Evolutionary conservation across 768 basidiomycete genomes (phyloP), one percentile per base, ranked within the genome.

Genomic region (Termitomyces titanicus): DNA sequence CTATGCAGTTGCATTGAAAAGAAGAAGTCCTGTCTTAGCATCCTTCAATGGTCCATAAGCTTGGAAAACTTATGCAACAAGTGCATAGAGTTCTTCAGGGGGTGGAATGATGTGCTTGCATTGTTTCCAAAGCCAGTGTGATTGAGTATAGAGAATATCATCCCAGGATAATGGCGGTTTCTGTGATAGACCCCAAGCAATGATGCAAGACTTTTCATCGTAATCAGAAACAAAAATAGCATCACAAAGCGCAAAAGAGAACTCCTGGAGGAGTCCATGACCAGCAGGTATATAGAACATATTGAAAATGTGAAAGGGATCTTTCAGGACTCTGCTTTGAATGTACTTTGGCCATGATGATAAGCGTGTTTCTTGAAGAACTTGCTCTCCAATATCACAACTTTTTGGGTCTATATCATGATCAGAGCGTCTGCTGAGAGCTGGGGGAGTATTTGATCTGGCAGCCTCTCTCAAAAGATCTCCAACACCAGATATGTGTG

Each of bases 1-100:
- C 72, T 71, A 76, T 6, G 62, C 61, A 15, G 57, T 39, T 0
- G 53, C n/a, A 46, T 62, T 69, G 55, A 74, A 75, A 0, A 76
- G 59, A 11, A 70, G 67, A 0, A 53, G 38, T 0, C 61, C 56
- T 0, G 71, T 65, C 12, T 50, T 59, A 0, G 68, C 47, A 62
- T 75, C 72, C 44, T 68, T 65, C 7, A 76, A 52, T 6, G 72
- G 67, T 0, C 72, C 72, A 61, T 64, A 75, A 13, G 58, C 66
- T 1, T 40, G 25, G 44, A 74, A 71, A 2, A 74, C 65, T 0
- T 60, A 31, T 0, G 50, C 10, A 31, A 74, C 68, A 10, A 61
- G 50, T 7, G 55, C 56, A 43, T 67, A 63, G 11, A 74, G 64
- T 7, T 57, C 48, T 20, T 72, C 57, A 0, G 72, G 63, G 3